Evolutionary conservation across 1,139 yeast genomes (phyloP), one percentile per base, ranked within the genome.

Genomic region (Magnusiomyces suaveolens): DNA sequence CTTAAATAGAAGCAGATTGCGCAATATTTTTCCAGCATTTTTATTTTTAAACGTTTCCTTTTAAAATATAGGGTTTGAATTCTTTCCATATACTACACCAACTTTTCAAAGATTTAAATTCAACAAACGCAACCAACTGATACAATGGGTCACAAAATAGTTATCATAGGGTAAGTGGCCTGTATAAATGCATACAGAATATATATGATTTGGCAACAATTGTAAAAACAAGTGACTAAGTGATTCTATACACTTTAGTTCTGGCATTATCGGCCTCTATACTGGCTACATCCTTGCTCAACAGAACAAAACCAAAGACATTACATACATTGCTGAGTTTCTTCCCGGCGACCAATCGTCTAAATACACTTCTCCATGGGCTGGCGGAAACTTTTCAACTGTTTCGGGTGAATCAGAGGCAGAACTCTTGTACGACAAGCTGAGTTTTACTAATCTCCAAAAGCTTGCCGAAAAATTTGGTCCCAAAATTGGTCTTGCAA

Each of bases 241-340:
- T 33, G 26, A 38, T 47, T 38, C 25, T 21, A n/a, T 3, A 6
- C 41, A 36, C 24, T 44, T 32, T 41, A 74, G 87, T 16, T 76
- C 87, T 1, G 95, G 95, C 21, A 81, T 86, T 50, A 72, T 82
- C 55, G 94, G 94, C 33, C 75, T 86, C 60, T 84, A 89, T 50
- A 75, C 81, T 1, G 84, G 76, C 52, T 72, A 75, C 52, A 72
- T 81, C 48, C 70, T 81, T 33, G 71, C 76, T 24, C 70, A 72
- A n/a, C 74, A 75, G 1, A 48, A 53, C 32, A 29, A 41, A 10
- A 75, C 78, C 8, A 59, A 69, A 4, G 78, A 80, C 0, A 76
- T 84, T 58, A 74, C 80, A 2, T 75, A 84, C 6, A 62, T 82
- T 23, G 90, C 86, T 1, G 79, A 82, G 62, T 77, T 74, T 60